Evolutionary conservation across 108 stramenopile species (phyloP).

Genomic region (Conticribra weissflogii): DNA sequence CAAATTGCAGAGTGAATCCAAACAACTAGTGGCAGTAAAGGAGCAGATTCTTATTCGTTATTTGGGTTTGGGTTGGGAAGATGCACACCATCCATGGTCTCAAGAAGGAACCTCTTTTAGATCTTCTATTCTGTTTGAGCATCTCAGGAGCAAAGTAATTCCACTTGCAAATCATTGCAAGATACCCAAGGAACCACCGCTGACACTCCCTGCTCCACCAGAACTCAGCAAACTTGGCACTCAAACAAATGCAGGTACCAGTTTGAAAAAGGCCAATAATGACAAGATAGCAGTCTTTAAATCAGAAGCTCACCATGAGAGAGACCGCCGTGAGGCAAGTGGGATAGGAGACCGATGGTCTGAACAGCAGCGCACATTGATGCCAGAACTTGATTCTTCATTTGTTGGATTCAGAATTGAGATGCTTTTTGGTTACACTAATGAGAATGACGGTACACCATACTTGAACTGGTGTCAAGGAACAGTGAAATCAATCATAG

Average conservation of each 20-base stretch:
- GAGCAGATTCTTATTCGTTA: constrained; percentile 31
- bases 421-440: neutral
- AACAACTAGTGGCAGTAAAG: constrained; percentile 16
- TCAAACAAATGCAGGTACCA: no score
- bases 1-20: constrained; percentile 12
- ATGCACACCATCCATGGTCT: constrained; percentile 26
- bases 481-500: neutral
- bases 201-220: no score
- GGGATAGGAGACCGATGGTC: constrained; percentile 6
- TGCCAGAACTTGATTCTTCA: neutral
- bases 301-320: neutral
- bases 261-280: no score
- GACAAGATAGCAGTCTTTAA: neutral
- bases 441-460: constrained; percentile 1
- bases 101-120: constrained; percentile 8
- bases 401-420: constrained; percentile 9
- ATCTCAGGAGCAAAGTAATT: constrained; percentile 5
- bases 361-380: neutral
- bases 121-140: neutral
- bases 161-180: neutral
- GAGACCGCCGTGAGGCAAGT: neutral
- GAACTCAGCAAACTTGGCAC: constrained; percentile 1
- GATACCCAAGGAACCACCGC: no score
- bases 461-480: constrained; percentile 8
- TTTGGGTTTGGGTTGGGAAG: constrained; percentile 25